Percentiles rank a stretch among this genome's conserved stretches.
Evolutionary conservation across 2,329 filamentous ascomycete genomes (phyloP).

Genomic region (Tolypocladium cylindrosporum): DNA sequence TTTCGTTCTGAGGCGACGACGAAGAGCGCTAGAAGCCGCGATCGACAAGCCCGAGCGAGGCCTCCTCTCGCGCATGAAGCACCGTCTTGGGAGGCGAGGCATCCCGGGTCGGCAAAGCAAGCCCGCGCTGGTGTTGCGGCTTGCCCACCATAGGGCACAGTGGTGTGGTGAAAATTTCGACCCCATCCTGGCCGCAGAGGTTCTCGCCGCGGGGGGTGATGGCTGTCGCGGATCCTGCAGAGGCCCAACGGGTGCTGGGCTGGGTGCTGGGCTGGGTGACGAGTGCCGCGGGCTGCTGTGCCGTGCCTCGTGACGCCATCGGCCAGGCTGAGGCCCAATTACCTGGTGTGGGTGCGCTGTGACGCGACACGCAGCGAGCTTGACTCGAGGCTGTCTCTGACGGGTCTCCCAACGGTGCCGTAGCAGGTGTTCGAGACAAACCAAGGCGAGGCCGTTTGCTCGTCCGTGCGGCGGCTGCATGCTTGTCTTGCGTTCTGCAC

Average conservation of each 20-base stretch:
- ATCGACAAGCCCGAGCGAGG: neutral
- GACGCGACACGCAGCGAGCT: neutral
- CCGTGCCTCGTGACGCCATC: neutral
- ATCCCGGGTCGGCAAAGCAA: neutral
- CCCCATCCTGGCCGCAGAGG: neutral
- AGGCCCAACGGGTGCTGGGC: neutral
- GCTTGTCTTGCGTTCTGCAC: constrained; percentile 1
- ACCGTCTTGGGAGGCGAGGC: neutral
- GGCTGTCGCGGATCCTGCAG: neutral
- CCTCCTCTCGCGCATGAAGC: neutral
- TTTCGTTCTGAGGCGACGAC: neutral
- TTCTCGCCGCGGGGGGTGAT: neutral
- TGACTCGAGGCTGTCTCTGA: neutral
- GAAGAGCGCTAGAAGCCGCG: neutral
- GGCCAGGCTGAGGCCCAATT: neutral
- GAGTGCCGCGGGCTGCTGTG: neutral
- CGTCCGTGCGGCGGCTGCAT: constrained; percentile 1
- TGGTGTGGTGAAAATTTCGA: neutral
- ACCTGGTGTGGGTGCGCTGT: neutral
- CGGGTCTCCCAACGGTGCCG: neutral
- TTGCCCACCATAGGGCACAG: too few relatives aligned
- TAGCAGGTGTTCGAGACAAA: neutral
- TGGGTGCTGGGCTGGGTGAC: neutral
- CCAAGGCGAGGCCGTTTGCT: neutral
- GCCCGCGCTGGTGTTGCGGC: neutral